Base-by-base conservation (phyloP, 1,284 basidiomycete species). In the Papiliotrema laurentii region DNA sequence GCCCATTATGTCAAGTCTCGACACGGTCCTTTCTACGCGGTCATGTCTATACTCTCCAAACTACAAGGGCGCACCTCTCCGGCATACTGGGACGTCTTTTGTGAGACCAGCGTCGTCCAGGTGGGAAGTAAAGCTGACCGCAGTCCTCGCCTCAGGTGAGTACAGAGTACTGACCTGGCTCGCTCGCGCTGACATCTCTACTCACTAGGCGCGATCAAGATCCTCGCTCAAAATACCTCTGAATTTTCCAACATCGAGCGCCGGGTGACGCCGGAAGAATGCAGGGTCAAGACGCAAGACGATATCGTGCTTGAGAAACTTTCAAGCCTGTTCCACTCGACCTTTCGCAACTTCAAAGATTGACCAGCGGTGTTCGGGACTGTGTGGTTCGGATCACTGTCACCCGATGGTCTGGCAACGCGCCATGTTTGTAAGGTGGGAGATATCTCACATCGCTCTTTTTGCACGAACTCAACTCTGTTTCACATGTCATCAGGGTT, bases 1-100 rank as follows among this genome's bases (percentile, higher is more conserved):
- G 54, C 62, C 2, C 61, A 67, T 44, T 69, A 65, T 45, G 55
- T 68, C 58, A 74, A 74, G 53, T 61, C 65, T 39, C 63, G 71
- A 6, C 65, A 72, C 53, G 66, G 69, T 2, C 71, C 72, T 1
- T 74, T 66, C 53, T 63, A 69, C 42, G 56, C 60, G 3, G 55
- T 71, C 21, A 62, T 72, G 57, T 67, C 64, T 16, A 58, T 68
- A 14, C 47, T 72, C 51, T 63, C 56, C 50, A 69, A 68, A 53
- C 39, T 71, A 24, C 52, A 45, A 1, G 61, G 66, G 7, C 56
- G 53, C n/a, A 48, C 58, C 18, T 64, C 63, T 39, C 68, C 67
- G 3, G 58, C 64, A 1, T 71, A 69, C 50, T 69, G 63, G 66
- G 70, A 71, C 45, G 27, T 68, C 21, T 67, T 69, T 49, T 53